Evolutionary conservation across 768 basidiomycete species (phyloP), one percentile per base, ranked within the genome.

Genomic region (Collybia nuda): DNA sequence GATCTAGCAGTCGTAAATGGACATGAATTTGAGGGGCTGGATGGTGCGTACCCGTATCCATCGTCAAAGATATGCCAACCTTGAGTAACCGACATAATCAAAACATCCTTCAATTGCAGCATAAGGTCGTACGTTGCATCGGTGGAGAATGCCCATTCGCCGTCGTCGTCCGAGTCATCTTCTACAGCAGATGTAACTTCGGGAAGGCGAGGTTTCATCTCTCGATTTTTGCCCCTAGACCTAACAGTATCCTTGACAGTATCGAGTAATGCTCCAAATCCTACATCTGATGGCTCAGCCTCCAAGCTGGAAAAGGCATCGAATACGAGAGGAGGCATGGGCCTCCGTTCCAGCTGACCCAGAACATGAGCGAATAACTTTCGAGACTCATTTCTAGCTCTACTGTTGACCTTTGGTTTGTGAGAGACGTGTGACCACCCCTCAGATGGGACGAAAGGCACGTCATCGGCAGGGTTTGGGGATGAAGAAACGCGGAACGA

Each of bases 321-420:
- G 48, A 79, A 76, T 28, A 81, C 67, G 1, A 80, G 62, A 2
- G 82, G 80, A 24, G 85, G 82, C 53, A 73, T 72, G 3, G 67
- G 69, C 48, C 90, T 75, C 44, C 67, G 69, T 41, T 80, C 77
- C n/a, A 93, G 73, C 56, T 85, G 81, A 17, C 72, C 72, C 14
- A 92, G 69, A 23, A 89, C 70, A 61, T 86, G 82, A 0, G 79
- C 75, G 3, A 91, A 71, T 19, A 90, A 71, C 62, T 90, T 90
- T 43, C 82, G 78, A 7, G 84, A 81, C 63, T 89, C 89, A 47
- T 79, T 77, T 28, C 71, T 71, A 23, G 77, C 76, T 54, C 75
- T 77, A 47, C 63, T 66, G 23, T 70, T 66, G 54, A 65, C 40
- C 52, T 61, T 59, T 48, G 55, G 40, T 39, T 52, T 56, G 18